Conservation (phyloP, 2,329 filamentous ascomycete genomes). For the Aspergillus novofumigatus region DNA sequence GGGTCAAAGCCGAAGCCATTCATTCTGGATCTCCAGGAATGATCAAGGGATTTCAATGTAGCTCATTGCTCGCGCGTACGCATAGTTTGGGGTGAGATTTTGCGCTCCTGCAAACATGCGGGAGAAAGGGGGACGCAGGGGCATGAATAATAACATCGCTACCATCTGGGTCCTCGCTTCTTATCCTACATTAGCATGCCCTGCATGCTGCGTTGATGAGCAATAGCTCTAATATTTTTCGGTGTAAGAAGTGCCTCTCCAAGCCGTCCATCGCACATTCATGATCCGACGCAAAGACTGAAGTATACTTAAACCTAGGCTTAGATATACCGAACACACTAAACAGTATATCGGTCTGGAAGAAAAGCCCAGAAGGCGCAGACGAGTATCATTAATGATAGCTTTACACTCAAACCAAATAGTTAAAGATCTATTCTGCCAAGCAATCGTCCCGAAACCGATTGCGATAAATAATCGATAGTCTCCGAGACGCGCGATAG, state of each 20-base stretch:
- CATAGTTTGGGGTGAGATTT: not conserved
- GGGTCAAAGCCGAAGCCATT: not conserved
- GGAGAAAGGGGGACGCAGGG: not conserved
- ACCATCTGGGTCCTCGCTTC: not conserved
- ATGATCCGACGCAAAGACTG: not conserved
- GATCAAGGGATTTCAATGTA: not conserved
- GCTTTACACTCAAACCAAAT: not conserved
- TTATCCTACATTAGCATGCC: not conserved
- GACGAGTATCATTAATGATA: not conserved
- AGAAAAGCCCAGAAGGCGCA: not conserved
- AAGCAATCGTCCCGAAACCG: constrained; percentile 10
- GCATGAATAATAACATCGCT: not conserved
- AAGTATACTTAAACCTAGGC: not conserved
- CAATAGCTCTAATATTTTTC: not conserved
- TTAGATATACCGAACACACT: not conserved
- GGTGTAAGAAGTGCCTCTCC: not conserved
- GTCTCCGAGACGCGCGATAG: constrained; percentile 12
- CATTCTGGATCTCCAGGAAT: not conserved
- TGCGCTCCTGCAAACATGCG: not conserved
- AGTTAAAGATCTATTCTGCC: not conserved
- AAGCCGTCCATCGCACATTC: not conserved
- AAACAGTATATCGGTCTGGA: not conserved
- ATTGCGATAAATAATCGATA: constrained; percentile 17
- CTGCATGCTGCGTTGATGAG: not conserved
- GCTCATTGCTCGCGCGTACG: not conserved